Evolutionary conservation across 345 rosid genomes (phyloP).

Genomic region (Moringa oleifera): DNA sequence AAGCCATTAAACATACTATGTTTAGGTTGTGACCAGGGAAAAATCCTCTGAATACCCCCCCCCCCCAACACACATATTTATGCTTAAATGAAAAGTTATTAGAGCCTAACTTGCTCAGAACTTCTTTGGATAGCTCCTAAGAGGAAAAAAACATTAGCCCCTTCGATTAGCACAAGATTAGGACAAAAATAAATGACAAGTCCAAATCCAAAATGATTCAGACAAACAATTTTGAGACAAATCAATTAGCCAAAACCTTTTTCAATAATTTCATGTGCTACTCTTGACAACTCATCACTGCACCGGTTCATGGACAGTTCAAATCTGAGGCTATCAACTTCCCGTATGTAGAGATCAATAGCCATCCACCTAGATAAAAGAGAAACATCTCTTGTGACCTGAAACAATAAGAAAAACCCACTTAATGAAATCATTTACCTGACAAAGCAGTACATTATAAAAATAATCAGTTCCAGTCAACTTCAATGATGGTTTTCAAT

Average conservation of each 20-base stretch:
- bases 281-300: constrained; percentile 52
- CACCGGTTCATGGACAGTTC: constrained; percentile 83
- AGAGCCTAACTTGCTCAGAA: background rate
- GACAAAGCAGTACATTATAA: background rate
- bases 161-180: constrained; percentile 6
- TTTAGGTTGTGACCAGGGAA: background rate
- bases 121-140: too few species aligned
- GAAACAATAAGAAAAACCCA: constrained; percentile 25
- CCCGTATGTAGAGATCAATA: constrained; percentile 81
- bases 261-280: constrained; percentile 82
- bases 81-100: background rate
- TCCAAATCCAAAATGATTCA: constrained; percentile 5
- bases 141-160: background rate
- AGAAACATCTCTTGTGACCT: constrained; percentile 94
- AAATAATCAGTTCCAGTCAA: background rate
- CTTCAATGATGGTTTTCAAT: background rate
- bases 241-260: constrained; percentile 41
- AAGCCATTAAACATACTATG: too few species aligned
- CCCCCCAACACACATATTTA: background rate
- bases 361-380: constrained; percentile 99
- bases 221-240: constrained; percentile 12
- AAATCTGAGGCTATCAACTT: constrained; percentile 87
- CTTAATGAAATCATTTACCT: constrained; percentile 7
- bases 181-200: background rate
- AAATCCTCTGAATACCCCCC: background rate